These are phyloP conservation scores for Isatis lusitanica DNA, from an alignment of 441 rosid genomes.

Conservation along the genomic window DNA sequence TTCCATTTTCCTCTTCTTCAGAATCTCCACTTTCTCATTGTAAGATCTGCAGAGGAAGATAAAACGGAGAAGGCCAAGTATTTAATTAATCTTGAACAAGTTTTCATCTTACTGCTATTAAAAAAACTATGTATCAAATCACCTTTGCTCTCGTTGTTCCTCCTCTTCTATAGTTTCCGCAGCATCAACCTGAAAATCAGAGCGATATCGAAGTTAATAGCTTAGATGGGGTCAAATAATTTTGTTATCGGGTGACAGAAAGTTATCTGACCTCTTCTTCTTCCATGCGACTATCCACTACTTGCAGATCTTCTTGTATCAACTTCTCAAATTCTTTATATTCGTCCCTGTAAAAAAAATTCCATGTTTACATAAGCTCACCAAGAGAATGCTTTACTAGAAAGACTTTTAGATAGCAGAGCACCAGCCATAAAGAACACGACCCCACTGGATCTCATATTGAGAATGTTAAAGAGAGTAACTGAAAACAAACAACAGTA, in stretches of 20 bases:
- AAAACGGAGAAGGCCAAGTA: not conserved
- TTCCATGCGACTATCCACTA: slow-evolving; percentile 86
- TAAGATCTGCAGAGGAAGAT: slow-evolving; percentile 45
- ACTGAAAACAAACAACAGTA: not conserved
- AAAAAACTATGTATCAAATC: slow-evolving; percentile 10
- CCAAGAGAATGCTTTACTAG: not conserved
- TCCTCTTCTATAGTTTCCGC: slow-evolving; percentile 90
- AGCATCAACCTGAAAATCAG: slow-evolving; percentile 74
- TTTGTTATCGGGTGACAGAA: not conserved
- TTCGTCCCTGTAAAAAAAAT: slow-evolving; percentile 60
- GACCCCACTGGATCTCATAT: not conserved
- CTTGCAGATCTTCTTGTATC: slow-evolving; percentile 86
- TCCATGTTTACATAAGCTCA: slow-evolving; percentile 2
- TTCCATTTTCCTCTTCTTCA: slow-evolving; percentile 74
- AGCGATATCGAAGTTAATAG: not conserved
- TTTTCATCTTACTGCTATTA: slow-evolving; percentile 2
- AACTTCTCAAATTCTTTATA: slow-evolving; percentile 92
- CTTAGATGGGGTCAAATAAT: not conserved
- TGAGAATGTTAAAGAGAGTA: not conserved
- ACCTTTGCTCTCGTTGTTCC: slow-evolving; percentile 90
- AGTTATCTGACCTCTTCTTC: slow-evolving; percentile 79
- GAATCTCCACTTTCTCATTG: slow-evolving; percentile 64
- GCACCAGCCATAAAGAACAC: not conserved
- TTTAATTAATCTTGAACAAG: not conserved
- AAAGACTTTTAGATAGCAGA: not conserved